Percentiles rank a stretch among this genome's conserved stretches.
These are phyloP conservation scores for Saccharomycopsis capsularis DNA, from an alignment of 805 yeast genomes.

Conservation along the genomic window DNA sequence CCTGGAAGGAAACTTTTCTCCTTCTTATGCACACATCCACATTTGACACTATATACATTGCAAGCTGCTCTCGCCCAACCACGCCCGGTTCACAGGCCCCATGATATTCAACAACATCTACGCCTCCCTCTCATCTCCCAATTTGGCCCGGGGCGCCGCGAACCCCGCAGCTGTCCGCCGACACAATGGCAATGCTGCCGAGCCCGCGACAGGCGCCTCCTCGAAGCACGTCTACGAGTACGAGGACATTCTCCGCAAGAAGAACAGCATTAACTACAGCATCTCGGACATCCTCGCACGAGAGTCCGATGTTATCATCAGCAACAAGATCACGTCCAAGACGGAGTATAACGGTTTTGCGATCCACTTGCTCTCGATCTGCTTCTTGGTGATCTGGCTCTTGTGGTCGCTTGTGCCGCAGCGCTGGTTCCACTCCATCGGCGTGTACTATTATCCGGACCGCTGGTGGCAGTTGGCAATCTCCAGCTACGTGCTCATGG, in stretches of 20 bases:
- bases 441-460: slow-evolving; percentile 73
- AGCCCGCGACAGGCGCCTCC: too few relatives aligned
- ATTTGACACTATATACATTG: too few relatives aligned
- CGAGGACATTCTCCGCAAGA: slow-evolving; percentile 18
- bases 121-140: slow-evolving; percentile 20
- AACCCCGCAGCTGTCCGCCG: neutral
- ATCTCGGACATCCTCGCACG: slow-evolving; percentile 51
- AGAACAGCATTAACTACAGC: slow-evolving; percentile 14
- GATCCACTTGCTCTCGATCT: slow-evolving; percentile 59
- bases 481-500: slow-evolving; percentile 63
- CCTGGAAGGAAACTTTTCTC: too few relatives aligned
- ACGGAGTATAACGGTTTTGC: slow-evolving; percentile 89
- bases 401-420: slow-evolving; percentile 75
- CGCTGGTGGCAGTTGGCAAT: slow-evolving; percentile 86
- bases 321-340: slow-evolving; percentile 46
- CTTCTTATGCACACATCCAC: too few relatives aligned
- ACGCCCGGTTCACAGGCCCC: too few relatives aligned
- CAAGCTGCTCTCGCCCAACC: too few relatives aligned
- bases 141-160: slow-evolving; percentile 3
- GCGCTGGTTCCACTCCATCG: slow-evolving; percentile 40
- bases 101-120: slow-evolving; percentile 19
- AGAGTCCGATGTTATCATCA: slow-evolving; percentile 58
- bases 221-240: slow-evolving; percentile 17
- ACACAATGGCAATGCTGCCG: neutral
- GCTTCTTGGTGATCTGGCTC: slow-evolving; percentile 49